Evolutionary conservation across 2,329 filamentous ascomycete species (phyloP), one percentile per base, ranked within the genome.

Genomic region (Zasmidium citrigriseum): DNA sequence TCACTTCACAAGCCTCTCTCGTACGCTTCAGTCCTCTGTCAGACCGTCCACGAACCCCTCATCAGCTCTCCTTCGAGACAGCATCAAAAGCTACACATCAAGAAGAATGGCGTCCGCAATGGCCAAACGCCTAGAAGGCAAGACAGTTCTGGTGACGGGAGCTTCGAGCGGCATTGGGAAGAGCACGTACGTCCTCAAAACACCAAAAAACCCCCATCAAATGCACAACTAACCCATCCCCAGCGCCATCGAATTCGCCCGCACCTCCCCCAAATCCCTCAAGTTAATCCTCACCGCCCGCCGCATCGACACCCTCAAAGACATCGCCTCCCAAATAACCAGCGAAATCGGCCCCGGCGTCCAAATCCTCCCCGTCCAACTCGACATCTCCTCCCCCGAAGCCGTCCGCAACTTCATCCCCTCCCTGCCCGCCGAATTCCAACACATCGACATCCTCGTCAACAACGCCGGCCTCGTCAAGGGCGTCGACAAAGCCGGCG

Each of bases 391-490:
- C 79, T 89, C 89, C 58, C 81, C 90, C 0, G 84, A 87, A 2
- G 87, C 95, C 71, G 83, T 98, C 3, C 82, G 82, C 53, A 78
- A 77, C 44, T 93, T 98, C 70, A 87, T 97, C 12, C 78, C 76
- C 1, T 83, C 80, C 44, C 76, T 98, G 68, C 93, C 93, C 0
- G 85, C 86, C 61, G 93, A 92, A 72, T 98, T 91, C 79, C 86
- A 84, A 73, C 86, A 91, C 23, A 89, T 98, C 64, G 86, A 98
- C 73, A 83, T 98, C 2, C 78, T 99, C 59, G 91, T 99, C 23
- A 99, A 99, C 79, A 98, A 98, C 81, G 93, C 93, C 20, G 93
- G 93, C 45, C 84, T 97, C 20, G 93, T 96, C 61, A 93, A 90
- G 76, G 93, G 92, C 64, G 85, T 96, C 12, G 93, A 90, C 51